Percentiles rank a stretch among this genome's conserved stretches.
These are phyloP conservation scores for Ilex asprella DNA, from an alignment of 257 asterid species.

Conservation along the genomic window DNA sequence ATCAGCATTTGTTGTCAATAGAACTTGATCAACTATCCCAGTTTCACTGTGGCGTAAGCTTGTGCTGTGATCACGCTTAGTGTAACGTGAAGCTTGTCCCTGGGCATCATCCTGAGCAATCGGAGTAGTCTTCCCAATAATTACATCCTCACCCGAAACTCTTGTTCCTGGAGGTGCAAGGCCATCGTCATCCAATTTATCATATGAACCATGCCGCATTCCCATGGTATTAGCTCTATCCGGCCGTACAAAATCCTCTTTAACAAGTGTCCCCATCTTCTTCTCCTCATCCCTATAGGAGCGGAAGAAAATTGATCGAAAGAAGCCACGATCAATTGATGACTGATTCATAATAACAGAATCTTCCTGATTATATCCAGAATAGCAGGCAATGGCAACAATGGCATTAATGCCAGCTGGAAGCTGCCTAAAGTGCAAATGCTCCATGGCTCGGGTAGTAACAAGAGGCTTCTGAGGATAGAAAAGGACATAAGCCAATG, in stretches of 20 bases:
- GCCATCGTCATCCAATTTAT: constrained; percentile 91
- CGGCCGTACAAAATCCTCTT: constrained; percentile 97
- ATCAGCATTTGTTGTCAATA: constrained; percentile 88
- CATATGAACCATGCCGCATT: constrained; percentile 98
- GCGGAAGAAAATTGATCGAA: constrained; percentile 87
- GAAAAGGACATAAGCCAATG: constrained; percentile 90
- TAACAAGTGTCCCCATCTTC: constrained; percentile 96
- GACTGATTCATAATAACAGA: constrained; percentile 99
- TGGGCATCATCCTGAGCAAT: constrained; percentile 79
- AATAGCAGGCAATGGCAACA: constrained; percentile 90
- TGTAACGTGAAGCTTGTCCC: constrained; percentile 80
- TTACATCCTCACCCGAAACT: constrained; percentile 93
- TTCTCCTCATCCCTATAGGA: constrained; percentile 96
- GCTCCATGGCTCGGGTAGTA: constrained; percentile 99
- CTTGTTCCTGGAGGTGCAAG: constrained; percentile 98
- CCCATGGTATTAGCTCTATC: constrained; percentile 94
- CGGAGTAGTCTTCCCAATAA: constrained; percentile 95
- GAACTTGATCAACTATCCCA: constrained; percentile 93
- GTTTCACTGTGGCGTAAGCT: constrained; percentile 94
- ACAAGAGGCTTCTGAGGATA: constrained; percentile 98
- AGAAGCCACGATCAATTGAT: constrained; percentile 91
- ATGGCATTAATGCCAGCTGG: constrained; percentile 99
- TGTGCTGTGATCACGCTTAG: constrained; percentile 93
- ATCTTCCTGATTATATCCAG: constrained; percentile 97
- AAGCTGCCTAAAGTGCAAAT: constrained; percentile 89